Evolutionary conservation across 805 yeast species (phyloP).

Genomic region (Candida sakaeoensis): DNA sequence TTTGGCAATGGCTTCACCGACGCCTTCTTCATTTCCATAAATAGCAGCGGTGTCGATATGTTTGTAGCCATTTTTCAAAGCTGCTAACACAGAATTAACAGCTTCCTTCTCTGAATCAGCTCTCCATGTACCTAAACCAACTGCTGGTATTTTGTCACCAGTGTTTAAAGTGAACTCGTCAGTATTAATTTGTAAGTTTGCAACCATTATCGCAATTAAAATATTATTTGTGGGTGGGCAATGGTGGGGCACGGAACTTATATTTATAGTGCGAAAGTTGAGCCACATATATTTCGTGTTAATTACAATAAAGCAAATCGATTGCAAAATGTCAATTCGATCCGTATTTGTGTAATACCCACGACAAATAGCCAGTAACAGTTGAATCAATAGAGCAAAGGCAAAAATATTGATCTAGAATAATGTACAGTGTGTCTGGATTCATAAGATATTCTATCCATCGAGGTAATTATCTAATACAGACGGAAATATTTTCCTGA

Average conservation of each 20-base stretch:
- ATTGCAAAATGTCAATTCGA: not conserved
- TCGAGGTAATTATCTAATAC: no score
- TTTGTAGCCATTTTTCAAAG: constrained; percentile 63
- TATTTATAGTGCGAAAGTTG: constrained; percentile 3
- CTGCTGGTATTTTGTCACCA: constrained; percentile 59
- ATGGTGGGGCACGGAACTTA: not conserved
- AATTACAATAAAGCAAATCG: constrained; percentile 1
- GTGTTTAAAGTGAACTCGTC: constrained; percentile 47
- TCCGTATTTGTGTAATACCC: constrained; percentile 2
- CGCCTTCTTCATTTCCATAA: constrained; percentile 63
- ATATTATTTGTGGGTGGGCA: no score
- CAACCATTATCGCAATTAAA: constrained; percentile 4
- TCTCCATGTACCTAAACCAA: constrained; percentile 76
- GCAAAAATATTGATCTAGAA: no score
- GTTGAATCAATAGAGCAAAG: no score
- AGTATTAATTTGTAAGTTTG: constrained; percentile 6
- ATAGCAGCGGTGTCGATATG: constrained; percentile 77
- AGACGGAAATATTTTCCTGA: no score
- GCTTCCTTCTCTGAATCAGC: constrained; percentile 48
- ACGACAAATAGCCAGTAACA: not conserved
- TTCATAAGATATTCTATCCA: no score
- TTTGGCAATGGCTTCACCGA: constrained; percentile 52
- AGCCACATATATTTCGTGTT: constrained; percentile 1
- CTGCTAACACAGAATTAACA: constrained; percentile 53
- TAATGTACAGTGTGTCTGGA: no score